These are phyloP conservation scores for Stereocaulon alpinum DNA, from an alignment of 495 filamentous ascomycete genomes.

Conservation along the genomic window DNA sequence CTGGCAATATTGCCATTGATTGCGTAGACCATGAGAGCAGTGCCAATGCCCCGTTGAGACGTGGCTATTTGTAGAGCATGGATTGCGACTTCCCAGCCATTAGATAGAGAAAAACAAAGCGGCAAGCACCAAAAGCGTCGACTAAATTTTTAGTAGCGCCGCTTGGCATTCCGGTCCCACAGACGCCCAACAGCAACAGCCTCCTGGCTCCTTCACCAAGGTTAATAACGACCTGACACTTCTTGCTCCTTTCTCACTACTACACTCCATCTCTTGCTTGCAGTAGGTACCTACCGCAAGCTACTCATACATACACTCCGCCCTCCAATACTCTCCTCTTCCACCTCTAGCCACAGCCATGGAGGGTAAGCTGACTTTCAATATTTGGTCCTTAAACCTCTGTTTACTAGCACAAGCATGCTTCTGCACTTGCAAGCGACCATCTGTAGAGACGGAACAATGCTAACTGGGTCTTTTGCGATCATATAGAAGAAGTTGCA, in stretches of 20 bases:
- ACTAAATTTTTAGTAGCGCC: conserved; percentile 19
- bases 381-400: conserved; percentile 18
- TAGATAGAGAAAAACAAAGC: not conserved
- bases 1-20: not conserved
- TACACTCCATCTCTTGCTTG: conserved; percentile 27
- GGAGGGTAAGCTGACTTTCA: conserved; percentile 57
- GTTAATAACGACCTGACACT: conserved; percentile 40
- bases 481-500: conserved; percentile 88
- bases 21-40: not conserved
- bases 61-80: not conserved
- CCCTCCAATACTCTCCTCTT: conserved; percentile 30
- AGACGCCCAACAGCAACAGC: conserved; percentile 27
- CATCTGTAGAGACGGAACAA: not conserved
- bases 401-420: not conserved
- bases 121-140: conserved; percentile 8
- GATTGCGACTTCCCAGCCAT: not conserved
- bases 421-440: not conserved
- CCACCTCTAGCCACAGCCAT: conserved; percentile 42
- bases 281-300: conserved; percentile 5
- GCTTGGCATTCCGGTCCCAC: conserved; percentile 20
- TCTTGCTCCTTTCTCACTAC: conserved; percentile 36
- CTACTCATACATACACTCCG: conserved; percentile 23
- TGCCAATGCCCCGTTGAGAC: not conserved
- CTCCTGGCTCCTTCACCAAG: conserved; percentile 28
- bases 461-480: conserved; percentile 18